Evolutionary conservation across 495 filamentous ascomycete species (phyloP), one percentile per base, ranked within the genome.

Genomic region (Talaromyces nanjingensis): DNA sequence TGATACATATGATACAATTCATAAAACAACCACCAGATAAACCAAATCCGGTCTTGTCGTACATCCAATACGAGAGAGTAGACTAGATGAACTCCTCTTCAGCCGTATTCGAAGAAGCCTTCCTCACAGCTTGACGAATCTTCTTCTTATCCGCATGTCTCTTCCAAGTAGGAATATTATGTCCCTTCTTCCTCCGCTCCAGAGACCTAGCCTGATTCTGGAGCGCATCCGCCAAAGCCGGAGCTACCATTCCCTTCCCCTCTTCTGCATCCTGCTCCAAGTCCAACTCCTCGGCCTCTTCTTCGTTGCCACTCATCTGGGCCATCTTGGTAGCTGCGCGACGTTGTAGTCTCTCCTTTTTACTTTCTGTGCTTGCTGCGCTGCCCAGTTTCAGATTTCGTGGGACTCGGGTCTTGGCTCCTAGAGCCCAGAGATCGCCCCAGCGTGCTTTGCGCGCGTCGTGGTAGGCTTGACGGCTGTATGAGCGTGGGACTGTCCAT

Each of bases 381-480:
- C 79, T 73, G 11, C 89, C 88, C 2, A 91, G 77, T 31, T 86
- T 84, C 53, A 91, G 71, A 45, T 75, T 81, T 63, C 89, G 77
- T 3, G 67, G 66, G 1, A 87, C 82, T 49, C 91, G 81, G 0
- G 91, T 96, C 83, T 98, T 98, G 6, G 92, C 93, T 0, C 93
- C 96, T 3, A 98, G 79, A 6, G 92, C 92, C 94, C 94, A 98
- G 20, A 97, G 77, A 73, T 98, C 94, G 52, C 96, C 94, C 94
- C 94, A 98, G 42, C 73, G 73, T 0, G 88, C 83, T 73, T 98
- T 98, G 63, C 93, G 86, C 29, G 96, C 96, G 70, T 98, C 96
- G 53, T 87, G 88, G 77, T 90, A 98, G 3, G 91, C 91, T 66
- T 87, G 83, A 63, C 83, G 87, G 65, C 88, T 87, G 74, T 86